Percentiles rank a stretch among this genome's conserved stretches.
These are phyloP conservation scores for Aspergillus novoparasiticus DNA, from an alignment of 2,329 filamentous ascomycete genomes.

Conservation along the genomic window DNA sequence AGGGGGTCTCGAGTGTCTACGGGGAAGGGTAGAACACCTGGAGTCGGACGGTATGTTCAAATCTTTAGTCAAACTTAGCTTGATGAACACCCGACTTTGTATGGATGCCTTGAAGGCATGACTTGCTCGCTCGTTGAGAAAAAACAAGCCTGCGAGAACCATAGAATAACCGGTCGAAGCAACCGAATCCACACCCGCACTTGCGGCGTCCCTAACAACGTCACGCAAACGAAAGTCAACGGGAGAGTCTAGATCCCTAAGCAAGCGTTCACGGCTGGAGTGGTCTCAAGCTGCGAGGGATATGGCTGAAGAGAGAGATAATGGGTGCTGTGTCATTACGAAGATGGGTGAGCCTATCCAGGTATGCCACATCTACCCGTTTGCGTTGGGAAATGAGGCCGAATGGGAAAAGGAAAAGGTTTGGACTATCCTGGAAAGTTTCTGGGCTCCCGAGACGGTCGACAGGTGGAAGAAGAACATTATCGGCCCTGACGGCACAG, in stretches of 20 bases:
- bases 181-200: no score
- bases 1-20: no score
- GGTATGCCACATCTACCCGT: not conserved
- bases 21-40: no score
- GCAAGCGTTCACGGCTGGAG: no score
- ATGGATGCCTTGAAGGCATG: no score
- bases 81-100: no score
- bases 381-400: not conserved
- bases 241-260: no score
- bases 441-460: not conserved
- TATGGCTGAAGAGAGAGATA: not conserved
- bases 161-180: no score
- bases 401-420: not conserved
- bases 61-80: no score
- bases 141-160: no score
- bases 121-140: no score
- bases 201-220: not conserved
- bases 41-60: no score
- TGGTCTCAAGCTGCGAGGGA: not conserved
- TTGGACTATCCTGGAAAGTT: not conserved
- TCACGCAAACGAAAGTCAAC: not conserved
- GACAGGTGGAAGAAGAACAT: not conserved
- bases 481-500: not conserved
- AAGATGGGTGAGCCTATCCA: not conserved
- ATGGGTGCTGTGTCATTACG: not conserved